Base-by-base conservation (phyloP, 805 yeast species). In the Pichia scutulata region DNA sequence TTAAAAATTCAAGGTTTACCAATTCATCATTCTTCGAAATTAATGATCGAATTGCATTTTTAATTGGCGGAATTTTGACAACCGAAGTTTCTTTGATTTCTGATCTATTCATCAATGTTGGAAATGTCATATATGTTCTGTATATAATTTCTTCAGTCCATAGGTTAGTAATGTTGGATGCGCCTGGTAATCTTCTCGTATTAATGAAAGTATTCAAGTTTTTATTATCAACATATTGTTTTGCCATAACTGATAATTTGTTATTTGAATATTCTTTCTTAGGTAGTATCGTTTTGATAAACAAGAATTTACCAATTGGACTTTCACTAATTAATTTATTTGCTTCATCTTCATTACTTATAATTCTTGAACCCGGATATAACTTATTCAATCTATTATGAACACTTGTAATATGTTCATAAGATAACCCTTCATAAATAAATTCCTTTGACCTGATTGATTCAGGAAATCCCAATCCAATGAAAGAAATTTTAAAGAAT, bases 101-200 rank as follows among this genome's bases (percentile, higher is more conserved):
- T 57, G 89, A 79, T 66, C 95, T 75, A 62, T 88, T 86, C 86
- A 88, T 85, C 65, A 89, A 75, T 0, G 95, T 84, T 24, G 97
- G 97, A 81, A 89, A 89, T 8, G 88, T 76, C 49, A 84, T 75
- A 44, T 64, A 70, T 0, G 96, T 86, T 55, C 81, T 87, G 69
- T 81, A 89, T 1, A 86, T 82, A 9, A 85, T 78, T 67, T 89
- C 95, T 61, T 89, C 95, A 19, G 90, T 88, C 96, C 96, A 89
- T 58, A 89, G 70, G 59, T 88, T 89, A 48, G 79, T 75, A 9
- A 86, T 82, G 12, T 84, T 75, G 0, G 81, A 77, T 1, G 86
- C 77, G 5, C 92, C 90, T 1, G 92, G 88, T 47, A 88, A 67
- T 58, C 85, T 80, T 64, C 85, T 77, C 46, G 84, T 75, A 39